Evolutionary conservation across 1,284 basidiomycete species (phyloP).

Genomic region (Boletus subluridellus): DNA sequence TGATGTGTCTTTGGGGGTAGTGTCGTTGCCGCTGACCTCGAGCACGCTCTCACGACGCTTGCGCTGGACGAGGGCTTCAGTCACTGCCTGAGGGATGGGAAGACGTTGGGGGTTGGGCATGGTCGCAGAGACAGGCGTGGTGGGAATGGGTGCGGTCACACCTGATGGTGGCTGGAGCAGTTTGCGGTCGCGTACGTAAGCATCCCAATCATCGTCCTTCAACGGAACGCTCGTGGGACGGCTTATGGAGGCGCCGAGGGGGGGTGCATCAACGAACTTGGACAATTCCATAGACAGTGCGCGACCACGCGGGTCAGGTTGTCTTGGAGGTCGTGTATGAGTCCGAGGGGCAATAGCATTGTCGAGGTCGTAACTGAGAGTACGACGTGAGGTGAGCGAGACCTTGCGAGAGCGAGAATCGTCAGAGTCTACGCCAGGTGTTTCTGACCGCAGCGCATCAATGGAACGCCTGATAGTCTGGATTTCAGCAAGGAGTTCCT

Average conservation of each 20-base stretch:
- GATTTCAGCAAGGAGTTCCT: slow-evolving; percentile 71
- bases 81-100: slow-evolving; percentile 64
- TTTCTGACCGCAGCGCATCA: slow-evolving; percentile 65
- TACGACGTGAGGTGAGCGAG: slow-evolving; percentile 64
- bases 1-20: slow-evolving; percentile 32
- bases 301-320: slow-evolving; percentile 61
- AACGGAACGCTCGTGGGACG: slow-evolving; percentile 70
- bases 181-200: slow-evolving; percentile 75
- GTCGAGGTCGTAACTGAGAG: slow-evolving; percentile 61
- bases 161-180: slow-evolving; percentile 78
- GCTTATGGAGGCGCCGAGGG: slow-evolving; percentile 51
- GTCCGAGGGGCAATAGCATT: slow-evolving; percentile 46
- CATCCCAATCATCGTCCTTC: slow-evolving; percentile 69
- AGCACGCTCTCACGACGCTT: slow-evolving; percentile 61
- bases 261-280: slow-evolving; percentile 42
- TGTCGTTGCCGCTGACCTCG: slow-evolving; percentile 40
- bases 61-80: slow-evolving; percentile 65
- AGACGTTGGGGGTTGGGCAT: slow-evolving; percentile 39
- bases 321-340: slow-evolving; percentile 64
- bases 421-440: slow-evolving; percentile 54
- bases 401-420: slow-evolving; percentile 56
- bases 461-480: slow-evolving; percentile 74
- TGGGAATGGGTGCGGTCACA: slow-evolving; percentile 65
- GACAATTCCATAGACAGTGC: slow-evolving; percentile 67
- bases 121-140: slow-evolving; percentile 46